phyloP scores from a whole-genome alignment of 495 filamentous ascomycete genomes.

The Cryomyces antarcticus region DNA sequence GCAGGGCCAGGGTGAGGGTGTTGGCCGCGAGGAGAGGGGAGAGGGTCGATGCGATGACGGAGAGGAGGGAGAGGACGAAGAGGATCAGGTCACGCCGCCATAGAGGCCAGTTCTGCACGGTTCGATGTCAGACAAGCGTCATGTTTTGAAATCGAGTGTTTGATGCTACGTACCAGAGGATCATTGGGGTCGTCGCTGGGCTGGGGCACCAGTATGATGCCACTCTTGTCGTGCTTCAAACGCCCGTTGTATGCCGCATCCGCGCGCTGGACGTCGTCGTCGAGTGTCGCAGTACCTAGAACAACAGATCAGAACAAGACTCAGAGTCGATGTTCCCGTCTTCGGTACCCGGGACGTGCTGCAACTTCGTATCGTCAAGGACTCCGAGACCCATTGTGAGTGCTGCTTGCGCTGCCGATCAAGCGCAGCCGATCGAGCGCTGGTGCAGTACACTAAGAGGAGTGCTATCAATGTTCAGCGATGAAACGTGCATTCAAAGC shows the following conservation, averaged over 20 bases:
- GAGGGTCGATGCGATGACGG: slow-evolving; percentile 61
- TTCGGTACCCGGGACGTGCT: slow-evolving; percentile 50
- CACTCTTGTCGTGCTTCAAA: slow-evolving; percentile 15
- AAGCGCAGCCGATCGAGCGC: too few relatives aligned
- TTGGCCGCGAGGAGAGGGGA: slow-evolving; percentile 77
- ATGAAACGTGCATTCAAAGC: too few relatives aligned
- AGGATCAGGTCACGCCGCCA: slow-evolving; percentile 74
- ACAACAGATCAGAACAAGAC: not conserved
- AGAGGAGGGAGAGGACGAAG: slow-evolving; percentile 51
- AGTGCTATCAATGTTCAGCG: too few relatives aligned
- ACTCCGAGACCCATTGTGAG: slow-evolving; percentile 69
- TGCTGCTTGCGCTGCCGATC: too few relatives aligned
- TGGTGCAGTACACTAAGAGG: too few relatives aligned
- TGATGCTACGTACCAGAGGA: slow-evolving; percentile 28
- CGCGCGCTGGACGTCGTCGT: slow-evolving; percentile 3
- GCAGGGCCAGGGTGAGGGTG: slow-evolving; percentile 46
- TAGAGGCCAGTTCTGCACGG: slow-evolving; percentile 69
- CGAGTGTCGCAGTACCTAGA: slow-evolving; percentile 10
- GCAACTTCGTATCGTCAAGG: slow-evolving; percentile 39
- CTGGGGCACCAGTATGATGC: slow-evolving; percentile 22
- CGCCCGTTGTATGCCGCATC: slow-evolving; percentile 5
- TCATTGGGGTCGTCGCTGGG: slow-evolving; percentile 20
- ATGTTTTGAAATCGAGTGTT: not conserved
- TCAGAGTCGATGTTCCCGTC: not conserved
- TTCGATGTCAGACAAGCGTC: slow-evolving; percentile 9